These are phyloP conservation scores for Thelephora ganbajun DNA, from an alignment of 768 basidiomycete genomes.

Conservation along the genomic window DNA sequence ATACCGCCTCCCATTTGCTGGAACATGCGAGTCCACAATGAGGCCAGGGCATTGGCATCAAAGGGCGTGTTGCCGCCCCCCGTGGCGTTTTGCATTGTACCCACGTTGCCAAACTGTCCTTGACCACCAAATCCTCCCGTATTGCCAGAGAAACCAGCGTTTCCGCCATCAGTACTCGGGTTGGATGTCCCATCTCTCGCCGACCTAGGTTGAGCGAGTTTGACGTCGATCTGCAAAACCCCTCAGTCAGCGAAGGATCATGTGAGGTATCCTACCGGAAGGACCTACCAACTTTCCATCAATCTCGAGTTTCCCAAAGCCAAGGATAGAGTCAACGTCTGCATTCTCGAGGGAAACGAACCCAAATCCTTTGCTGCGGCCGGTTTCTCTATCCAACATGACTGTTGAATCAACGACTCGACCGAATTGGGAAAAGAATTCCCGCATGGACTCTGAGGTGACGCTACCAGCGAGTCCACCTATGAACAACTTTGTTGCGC, in stretches of 20 bases:
- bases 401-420: conserved; percentile 96
- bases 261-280: not conserved
- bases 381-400: conserved; percentile 95
- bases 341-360: conserved; percentile 93
- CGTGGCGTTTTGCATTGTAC: conserved; percentile 7
- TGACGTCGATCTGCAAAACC: conserved; percentile 76
- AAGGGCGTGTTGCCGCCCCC: conserved; percentile 47
- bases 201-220: conserved; percentile 85
- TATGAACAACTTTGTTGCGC: conserved; percentile 91
- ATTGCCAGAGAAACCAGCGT: conserved; percentile 13
- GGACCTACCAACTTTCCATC: conserved; percentile 86
- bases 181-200: conserved; percentile 39
- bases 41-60: conserved; percentile 85
- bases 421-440: conserved; percentile 89
- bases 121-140: conserved; percentile 20
- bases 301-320: conserved; percentile 78
- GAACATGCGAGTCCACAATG: conserved; percentile 93
- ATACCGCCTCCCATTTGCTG: conserved; percentile 52
- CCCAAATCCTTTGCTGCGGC: conserved; percentile 92
- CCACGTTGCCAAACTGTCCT: conserved; percentile 24
- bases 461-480: conserved; percentile 87
- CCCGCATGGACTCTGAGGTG: conserved; percentile 86
- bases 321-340: conserved; percentile 81
- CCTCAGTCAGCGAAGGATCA: not conserved
- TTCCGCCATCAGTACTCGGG: conserved; percentile 25